Evolutionary conservation across 2,329 filamentous ascomycete genomes (phyloP).

Genomic region (Ophiosphaerella narmari): DNA sequence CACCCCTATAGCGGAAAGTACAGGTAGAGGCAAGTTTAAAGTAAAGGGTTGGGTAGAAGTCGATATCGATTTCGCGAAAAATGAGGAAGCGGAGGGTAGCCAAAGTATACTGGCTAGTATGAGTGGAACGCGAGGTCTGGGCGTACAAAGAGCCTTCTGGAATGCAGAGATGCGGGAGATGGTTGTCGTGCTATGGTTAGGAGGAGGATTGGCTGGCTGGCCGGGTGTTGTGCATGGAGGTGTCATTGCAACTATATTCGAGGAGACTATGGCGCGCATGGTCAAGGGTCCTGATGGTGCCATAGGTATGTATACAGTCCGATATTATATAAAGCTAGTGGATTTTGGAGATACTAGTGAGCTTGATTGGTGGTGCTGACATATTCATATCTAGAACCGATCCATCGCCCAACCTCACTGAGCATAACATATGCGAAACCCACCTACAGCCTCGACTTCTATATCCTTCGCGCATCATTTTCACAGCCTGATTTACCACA

Average conservation of each 20-base stretch:
- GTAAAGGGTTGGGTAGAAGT: conserved; percentile 38
- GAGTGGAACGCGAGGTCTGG: conserved; percentile 49
- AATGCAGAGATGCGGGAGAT: conserved; percentile 62
- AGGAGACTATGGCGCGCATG: conserved; percentile 72
- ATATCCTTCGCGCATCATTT: conserved; percentile 61
- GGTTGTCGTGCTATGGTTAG: conserved; percentile 70
- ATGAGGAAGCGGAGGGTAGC: conserved; percentile 15
- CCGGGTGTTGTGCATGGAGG: conserved; percentile 75
- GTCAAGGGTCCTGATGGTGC: conserved; percentile 55
- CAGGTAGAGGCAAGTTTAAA: conserved; percentile 4
- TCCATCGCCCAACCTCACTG: conserved; percentile 43
- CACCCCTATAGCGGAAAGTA: conserved; percentile 16
- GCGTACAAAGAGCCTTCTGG: conserved; percentile 66
- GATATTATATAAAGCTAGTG: background rate
- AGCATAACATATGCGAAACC: conserved; percentile 66
- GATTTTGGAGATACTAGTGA: background rate
- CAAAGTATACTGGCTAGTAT: conserved; percentile 35
- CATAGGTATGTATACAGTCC: conserved; percentile 28
- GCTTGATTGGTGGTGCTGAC: background rate
- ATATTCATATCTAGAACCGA: conserved; percentile 23
- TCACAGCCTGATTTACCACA: conserved; percentile 31
- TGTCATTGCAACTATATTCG: conserved; percentile 67
- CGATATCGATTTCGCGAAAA: conserved; percentile 29
- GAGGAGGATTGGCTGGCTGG: conserved; percentile 69
- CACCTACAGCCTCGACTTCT: conserved; percentile 64